Evolutionary conservation across 441 rosid species (phyloP), one percentile per base, ranked within the genome.

Genomic region (Erysimum pusillum): DNA sequence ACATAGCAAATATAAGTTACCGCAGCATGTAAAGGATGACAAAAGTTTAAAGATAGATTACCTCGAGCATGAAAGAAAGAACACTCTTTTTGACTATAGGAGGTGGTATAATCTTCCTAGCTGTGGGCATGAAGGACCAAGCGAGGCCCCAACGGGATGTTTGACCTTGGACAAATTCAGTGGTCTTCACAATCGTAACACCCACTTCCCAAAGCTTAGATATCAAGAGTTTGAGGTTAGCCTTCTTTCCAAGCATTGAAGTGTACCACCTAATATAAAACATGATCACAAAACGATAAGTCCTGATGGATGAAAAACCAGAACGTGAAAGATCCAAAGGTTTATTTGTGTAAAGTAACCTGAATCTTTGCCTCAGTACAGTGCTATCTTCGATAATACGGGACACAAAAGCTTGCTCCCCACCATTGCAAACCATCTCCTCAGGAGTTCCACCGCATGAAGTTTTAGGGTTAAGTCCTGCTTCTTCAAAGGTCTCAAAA

Each of bases 91-190:
- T 81, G 39, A 79, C 75, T 28, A 86, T 81, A 35, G 64, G 85
- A 41, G 87, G 75, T n/a, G 87, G 69, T 77, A 87, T 34, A 64
- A 93, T 85, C 88, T 86, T 89, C 88, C 76, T 83, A 78, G 76
- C 63, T 36, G 89, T 86, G 71, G 95, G 93, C 72, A 88, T 62
- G 68, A 90, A 93, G 45, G 98, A 93, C 97, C 98, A 93, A 53
- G 97, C 98, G 68, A 96, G 88, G 56, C 98, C 97, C 99, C 99
- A 93, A 63, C 97, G 88, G 59, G 89, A 83, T 60, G 99, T 93
- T 82, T 87, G 87, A 10, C 99, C 99, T 79, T 96, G 97, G 57
- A 89, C 90, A 82, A 93, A 96, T 72, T 96, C 98, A 57, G 93
- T 93, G 64, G 98, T 89, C 83, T 89, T 93, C 56, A 96, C 97